A percentile compares a stretch with the other conserved stretches of the same genome.
Conservation (phyloP, 2,329 filamentous ascomycete genomes). For the Knoxdaviesia proteae region DNA sequence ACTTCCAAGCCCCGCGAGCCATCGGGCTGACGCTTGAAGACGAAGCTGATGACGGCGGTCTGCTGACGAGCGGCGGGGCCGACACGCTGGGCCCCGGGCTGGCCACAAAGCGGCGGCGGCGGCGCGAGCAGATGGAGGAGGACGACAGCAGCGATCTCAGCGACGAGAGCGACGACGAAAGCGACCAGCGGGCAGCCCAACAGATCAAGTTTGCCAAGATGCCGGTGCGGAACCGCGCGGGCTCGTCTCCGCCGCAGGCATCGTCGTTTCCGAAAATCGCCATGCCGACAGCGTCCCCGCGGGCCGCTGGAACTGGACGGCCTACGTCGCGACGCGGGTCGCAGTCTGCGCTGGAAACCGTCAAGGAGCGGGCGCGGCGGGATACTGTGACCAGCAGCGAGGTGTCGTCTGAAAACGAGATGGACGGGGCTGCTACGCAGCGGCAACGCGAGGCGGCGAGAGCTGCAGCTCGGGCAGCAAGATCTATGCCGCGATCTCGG, state of each 20-base stretch:
- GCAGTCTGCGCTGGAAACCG: constrained; percentile 46
- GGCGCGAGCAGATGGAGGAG: constrained; percentile 59
- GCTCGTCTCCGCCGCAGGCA: constrained; percentile 65
- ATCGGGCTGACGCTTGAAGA: constrained; percentile 44
- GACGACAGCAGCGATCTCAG: constrained; percentile 72
- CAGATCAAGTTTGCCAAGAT: constrained; percentile 95
- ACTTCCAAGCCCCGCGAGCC: constrained; percentile 53
- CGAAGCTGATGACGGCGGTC: constrained; percentile 51
- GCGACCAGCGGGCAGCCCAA: constrained; percentile 52
- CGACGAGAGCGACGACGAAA: constrained; percentile 66
- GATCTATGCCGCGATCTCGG: constrained; percentile 4
- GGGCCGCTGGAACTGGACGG: constrained; percentile 12
- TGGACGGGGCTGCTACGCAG: constrained; percentile 45
- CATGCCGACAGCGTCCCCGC: constrained; percentile 25
- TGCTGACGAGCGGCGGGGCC: constrained; percentile 45
- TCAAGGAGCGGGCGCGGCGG: constrained; percentile 46
- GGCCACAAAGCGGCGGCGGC: constrained; percentile 42
- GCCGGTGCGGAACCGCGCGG: constrained; percentile 68
- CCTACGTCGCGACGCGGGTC: constrained; percentile 39
- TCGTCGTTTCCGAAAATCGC: constrained; percentile 32
- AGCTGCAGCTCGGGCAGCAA: constrained; percentile 21
- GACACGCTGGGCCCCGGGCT: constrained; percentile 50
- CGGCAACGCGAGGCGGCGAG: constrained; percentile 39
- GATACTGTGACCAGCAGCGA: constrained; percentile 70
- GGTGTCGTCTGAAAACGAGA: constrained; percentile 64